Base-by-base conservation (phyloP, 2,329 filamentous ascomycete genomes). In the Pseudogymnoascus sp. region DNA sequence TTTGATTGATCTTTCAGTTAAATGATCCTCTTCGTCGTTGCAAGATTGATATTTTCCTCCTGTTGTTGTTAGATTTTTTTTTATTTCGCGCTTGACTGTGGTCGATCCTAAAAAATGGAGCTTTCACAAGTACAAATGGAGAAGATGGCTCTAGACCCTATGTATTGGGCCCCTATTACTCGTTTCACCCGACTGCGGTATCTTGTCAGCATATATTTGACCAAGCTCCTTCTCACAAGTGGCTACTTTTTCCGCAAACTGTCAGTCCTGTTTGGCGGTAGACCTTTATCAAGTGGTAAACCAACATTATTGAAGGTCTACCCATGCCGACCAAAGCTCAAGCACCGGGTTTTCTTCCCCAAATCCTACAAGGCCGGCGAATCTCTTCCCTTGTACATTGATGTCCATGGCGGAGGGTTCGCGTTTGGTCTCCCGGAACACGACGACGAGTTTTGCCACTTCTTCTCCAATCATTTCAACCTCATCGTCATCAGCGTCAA, bases 371-470 rank as follows among this genome's bases (percentile, higher is more conserved):
- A 74, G 45, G 65, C 67, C 2, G 67, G 68, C 0, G 65, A 67
- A 6, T 39, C 62, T 0, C 67, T 67, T 5, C 77, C 79, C 1
- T 70, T 76, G 2, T 71, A 80, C 48, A 70, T 82, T 45, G 74
- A 76, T 59, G 73, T 81, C 64, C 80, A 82, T 64, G 79, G 79
- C 59, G 78, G 79, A 61, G 78, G 77, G 37, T 80, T 78, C 65
- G 70, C 72, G 26, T 26, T 81, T 41, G 74, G 75, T 67, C 65
- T 72, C 18, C 73, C 78, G 0, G 61, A 68, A 55, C 68, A 76
- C 41, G 76, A 79, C 64, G 77, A 80, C 67, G 64, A 65, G n/a
- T 78, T 78, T 71, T 79, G 76, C 67, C 67, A 67, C 37, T 63
- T 65, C 60, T 78, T 79, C 63, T 71, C 77, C 21, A 69, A 73